Conservation (phyloP, 306 rosid species). For the cucumber (Cucumis sativus) region DNA sequence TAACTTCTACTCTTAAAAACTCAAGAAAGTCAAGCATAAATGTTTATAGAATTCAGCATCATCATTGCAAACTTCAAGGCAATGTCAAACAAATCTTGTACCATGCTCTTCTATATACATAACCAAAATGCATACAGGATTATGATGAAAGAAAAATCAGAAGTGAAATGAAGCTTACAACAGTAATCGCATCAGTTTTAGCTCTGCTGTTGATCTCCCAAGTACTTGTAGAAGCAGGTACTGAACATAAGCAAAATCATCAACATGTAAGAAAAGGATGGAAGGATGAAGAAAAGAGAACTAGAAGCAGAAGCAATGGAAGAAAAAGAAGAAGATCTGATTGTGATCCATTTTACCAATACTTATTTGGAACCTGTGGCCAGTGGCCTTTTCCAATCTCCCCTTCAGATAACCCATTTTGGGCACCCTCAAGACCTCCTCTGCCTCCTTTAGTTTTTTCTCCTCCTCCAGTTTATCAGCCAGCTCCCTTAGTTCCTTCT, state of each 20-base stretch:
- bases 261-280: constrained; percentile 2
- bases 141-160: background rate
- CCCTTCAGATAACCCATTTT: constrained; percentile 59
- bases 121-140: background rate
- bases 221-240: constrained; percentile 21
- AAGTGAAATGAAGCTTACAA: constrained; percentile 40
- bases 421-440: constrained; percentile 25
- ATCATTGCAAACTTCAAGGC: background rate
- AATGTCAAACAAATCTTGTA: background rate
- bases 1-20: background rate
- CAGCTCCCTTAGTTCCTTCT: constrained; percentile 9
- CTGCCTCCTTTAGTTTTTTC: constrained; percentile 18
- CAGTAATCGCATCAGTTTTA: constrained; percentile 14
- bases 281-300: constrained; percentile 25
- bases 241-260: background rate
- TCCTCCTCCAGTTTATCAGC: constrained; percentile 24
- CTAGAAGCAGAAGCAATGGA: constrained; percentile 10
- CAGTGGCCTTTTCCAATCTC: constrained; percentile 68
- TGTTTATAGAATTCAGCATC: background rate
- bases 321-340: constrained; percentile 19
- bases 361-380: constrained; percentile 45
- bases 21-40: background rate
- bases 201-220: constrained; percentile 29
- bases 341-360: constrained; percentile 62
- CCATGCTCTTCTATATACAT: background rate